A percentile compares a stretch with the other conserved stretches of the same genome.
Conservation (phyloP, 2,329 filamentous ascomycete genomes). For the Pseudopyricularia cyperi region DNA sequence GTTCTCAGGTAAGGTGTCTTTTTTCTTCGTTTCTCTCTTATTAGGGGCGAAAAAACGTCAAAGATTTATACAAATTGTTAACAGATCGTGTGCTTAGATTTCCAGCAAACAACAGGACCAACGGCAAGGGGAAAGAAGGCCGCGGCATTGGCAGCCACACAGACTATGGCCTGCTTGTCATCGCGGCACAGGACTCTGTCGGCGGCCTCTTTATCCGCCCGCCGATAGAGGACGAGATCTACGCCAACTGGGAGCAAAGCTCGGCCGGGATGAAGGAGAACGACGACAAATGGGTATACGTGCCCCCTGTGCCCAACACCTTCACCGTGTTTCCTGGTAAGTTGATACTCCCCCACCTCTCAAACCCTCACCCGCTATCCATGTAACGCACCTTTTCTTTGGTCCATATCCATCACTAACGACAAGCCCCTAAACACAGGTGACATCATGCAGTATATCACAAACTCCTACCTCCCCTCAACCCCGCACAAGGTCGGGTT, state of each 20-base stretch:
- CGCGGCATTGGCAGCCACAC: slow-evolving; percentile 39
- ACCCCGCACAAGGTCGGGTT: slow-evolving; percentile 38
- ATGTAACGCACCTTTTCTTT: background rate
- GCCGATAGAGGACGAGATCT: slow-evolving; percentile 23
- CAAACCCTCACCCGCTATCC: background rate
- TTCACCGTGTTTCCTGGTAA: slow-evolving; percentile 33
- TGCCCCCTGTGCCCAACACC: slow-evolving; percentile 27
- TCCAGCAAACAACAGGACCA: slow-evolving; percentile 20
- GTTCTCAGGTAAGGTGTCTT: slow-evolving; percentile 24
- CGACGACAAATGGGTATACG: slow-evolving; percentile 31
- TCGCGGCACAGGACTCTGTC: slow-evolving; percentile 34
- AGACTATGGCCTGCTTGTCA: slow-evolving; percentile 37
- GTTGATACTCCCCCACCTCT: slow-evolving; percentile 13
- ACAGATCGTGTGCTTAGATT: slow-evolving; percentile 11
- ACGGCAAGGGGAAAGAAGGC: slow-evolving; percentile 34
- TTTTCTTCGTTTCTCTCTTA: background rate
- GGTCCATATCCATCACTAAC: background rate
- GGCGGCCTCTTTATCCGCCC: slow-evolving; percentile 34
- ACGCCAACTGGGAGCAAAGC: slow-evolving; percentile 31
- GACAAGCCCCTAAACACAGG: slow-evolving; percentile 14
- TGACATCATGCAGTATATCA: slow-evolving; percentile 39
- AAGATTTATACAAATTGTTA: background rate
- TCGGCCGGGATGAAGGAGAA: slow-evolving; percentile 29
- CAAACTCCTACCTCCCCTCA: slow-evolving; percentile 28
- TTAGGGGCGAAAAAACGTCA: background rate